Evolutionary conservation across 768 basidiomycete species (phyloP), one percentile per base, ranked within the genome.

Genomic region (Sporobolomyces roseus): DNA sequence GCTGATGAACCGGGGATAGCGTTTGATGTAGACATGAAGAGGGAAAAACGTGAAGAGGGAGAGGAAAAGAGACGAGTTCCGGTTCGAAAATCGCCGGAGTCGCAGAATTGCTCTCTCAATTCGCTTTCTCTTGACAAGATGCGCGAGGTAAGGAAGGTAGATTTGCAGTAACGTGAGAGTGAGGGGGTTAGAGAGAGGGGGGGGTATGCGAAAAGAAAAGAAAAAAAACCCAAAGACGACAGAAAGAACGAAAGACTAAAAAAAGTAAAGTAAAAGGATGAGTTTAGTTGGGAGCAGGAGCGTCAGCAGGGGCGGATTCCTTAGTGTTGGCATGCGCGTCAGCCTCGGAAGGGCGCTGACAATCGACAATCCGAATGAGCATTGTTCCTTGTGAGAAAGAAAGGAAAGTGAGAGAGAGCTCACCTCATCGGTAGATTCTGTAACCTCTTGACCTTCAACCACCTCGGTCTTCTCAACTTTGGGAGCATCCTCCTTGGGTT

Each of bases 401-500:
- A 35, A 13, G 16, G 25, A 27, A 16, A 16, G 43, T n/a, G 13
- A 35, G 33, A 41, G 45, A 23, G 29, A 32, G 58, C 70, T 46
- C 53, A 68, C 71, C 63, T 72, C 71, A 17, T 56, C 25, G 6
- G 63, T 65, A 33, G 70, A 52, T 62, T 67, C 65, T 66, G 60
- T 65, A 32, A 66, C 63, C 54, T 67, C 59, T 49, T 67, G 65
- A 8, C 65, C 70, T 62, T 71, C 49, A 32, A 61, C 65, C 4
- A 55, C 59, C 50, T 64, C 62, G 25, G 55, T 45, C 71, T 72
- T 72, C 66, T 72, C 71, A 19, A 66, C 49, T 21, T 36, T 66
- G 23, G 48, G 59, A 21, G 63, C 71, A 49, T 73, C 72, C 16
- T 73, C 68, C 46, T 60, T 54, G 72, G 68, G 55, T n/a, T 56